Evolutionary conservation across 192 early-diverging fungal genomes (phyloP).

Genomic region (Piromyces sp.): DNA sequence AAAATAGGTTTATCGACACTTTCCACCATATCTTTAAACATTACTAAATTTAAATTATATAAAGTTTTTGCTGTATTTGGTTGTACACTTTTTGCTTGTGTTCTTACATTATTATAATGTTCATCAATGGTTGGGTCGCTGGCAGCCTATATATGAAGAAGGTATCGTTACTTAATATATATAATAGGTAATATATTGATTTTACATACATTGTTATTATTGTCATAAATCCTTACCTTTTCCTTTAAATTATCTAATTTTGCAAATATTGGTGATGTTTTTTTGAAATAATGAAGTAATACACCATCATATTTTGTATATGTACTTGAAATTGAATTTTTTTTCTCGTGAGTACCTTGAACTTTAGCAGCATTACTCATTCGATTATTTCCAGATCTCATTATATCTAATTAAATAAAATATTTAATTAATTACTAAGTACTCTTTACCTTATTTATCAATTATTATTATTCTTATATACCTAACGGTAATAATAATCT

Average conservation of each 20-base stretch:
- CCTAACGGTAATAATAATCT: not conserved
- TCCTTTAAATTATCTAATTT: not conserved
- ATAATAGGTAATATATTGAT: too few relatives aligned
- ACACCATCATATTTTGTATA: not conserved
- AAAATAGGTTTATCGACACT: not conserved
- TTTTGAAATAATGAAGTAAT: not conserved
- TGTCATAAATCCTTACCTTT: not conserved
- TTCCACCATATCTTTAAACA: not conserved
- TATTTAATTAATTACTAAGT: too few relatives aligned
- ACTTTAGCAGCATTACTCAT: not conserved
- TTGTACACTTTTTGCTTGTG: not conserved
- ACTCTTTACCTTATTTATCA: too few relatives aligned
- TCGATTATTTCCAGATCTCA: not conserved
- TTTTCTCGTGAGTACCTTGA: not conserved
- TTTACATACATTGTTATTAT: too few relatives aligned
- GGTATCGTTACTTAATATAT: too few relatives aligned
- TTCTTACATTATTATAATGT: not conserved
- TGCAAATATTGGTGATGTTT: not conserved
- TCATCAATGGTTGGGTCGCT: not conserved
- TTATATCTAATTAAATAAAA: not conserved
- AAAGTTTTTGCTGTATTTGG: not conserved
- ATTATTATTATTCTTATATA: not conserved
- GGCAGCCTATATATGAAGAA: not conserved
- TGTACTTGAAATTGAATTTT: not conserved
- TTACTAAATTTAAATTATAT: not conserved